A percentile compares a stretch with the other conserved stretches of the same genome.
Evolutionary conservation across 805 yeast species (phyloP).

Genomic region (Nakazawaea wyomingensis): DNA sequence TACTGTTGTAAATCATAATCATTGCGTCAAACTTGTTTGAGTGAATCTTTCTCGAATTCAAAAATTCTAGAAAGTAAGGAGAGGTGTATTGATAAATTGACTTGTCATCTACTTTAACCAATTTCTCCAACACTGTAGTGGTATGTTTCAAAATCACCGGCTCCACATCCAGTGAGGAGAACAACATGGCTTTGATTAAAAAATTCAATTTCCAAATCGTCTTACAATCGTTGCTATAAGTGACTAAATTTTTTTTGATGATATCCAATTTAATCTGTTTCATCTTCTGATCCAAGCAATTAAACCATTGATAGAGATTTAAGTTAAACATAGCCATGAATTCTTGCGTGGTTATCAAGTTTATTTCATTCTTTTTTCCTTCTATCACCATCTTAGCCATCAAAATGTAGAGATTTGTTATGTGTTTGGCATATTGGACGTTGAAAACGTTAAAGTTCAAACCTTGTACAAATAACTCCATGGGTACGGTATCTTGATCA

Average conservation of each 20-base stretch:
- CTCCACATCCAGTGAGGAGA: slow-evolving; percentile 9
- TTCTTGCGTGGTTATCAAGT: background rate
- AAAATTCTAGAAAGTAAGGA: slow-evolving; percentile 10
- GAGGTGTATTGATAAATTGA: slow-evolving; percentile 15
- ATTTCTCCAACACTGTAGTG: slow-evolving; percentile 1
- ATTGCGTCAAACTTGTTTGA: background rate
- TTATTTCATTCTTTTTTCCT: background rate
- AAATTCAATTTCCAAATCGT: slow-evolving; percentile 11
- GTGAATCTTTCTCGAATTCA: slow-evolving; percentile 7
- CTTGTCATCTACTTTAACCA: slow-evolving; percentile 8
- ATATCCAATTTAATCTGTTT: background rate
- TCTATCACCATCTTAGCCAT: background rate
- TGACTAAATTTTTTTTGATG: slow-evolving; percentile 5
- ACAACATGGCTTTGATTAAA: slow-evolving; percentile 12
- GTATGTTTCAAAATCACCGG: slow-evolving; percentile 11
- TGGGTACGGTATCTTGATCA: background rate
- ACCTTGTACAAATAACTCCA: background rate
- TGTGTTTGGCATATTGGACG: background rate
- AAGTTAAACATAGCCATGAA: background rate
- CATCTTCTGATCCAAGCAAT: background rate
- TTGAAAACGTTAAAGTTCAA: slow-evolving; percentile 7
- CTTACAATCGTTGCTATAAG: slow-evolving; percentile 6
- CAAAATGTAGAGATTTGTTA: slow-evolving; percentile 3
- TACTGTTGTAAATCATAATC: slow-evolving; percentile 1
- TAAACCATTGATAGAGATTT: slow-evolving; percentile 15